These are phyloP conservation scores for Oleoguttula mirabilis DNA, from an alignment of 495 filamentous ascomycete species.

Conservation along the genomic window DNA sequence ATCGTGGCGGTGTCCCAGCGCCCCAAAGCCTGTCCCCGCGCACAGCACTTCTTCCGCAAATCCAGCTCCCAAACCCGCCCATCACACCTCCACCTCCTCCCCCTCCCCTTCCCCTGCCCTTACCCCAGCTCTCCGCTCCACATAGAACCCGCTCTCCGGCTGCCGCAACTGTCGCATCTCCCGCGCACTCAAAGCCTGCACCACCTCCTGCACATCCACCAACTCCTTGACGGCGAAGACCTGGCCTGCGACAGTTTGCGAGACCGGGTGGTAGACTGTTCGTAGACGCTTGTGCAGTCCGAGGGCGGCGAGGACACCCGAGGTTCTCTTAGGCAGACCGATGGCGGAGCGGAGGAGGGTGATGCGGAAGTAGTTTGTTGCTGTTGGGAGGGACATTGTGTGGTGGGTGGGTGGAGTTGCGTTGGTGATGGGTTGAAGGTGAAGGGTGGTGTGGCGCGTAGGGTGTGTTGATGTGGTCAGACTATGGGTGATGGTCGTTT, in stretches of 20 bases:
- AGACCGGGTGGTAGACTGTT: constrained; percentile 86
- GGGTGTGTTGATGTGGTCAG: too few species aligned
- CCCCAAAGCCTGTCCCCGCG: too few species aligned
- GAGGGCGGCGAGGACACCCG: constrained; percentile 75
- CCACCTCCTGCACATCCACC: constrained; percentile 75
- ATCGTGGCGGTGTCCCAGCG: too few species aligned
- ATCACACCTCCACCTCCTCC: too few species aligned
- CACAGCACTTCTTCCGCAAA: too few species aligned
- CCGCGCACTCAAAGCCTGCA: constrained; percentile 50
- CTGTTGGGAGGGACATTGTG: too few species aligned
- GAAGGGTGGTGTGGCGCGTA: too few species aligned
- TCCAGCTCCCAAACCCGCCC: too few species aligned
- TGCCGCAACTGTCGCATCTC: constrained; percentile 63
- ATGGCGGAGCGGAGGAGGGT: constrained; percentile 89
- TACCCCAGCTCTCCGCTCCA: constrained; percentile 50
- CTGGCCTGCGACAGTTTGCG: constrained; percentile 73
- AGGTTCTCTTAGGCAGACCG: constrained; percentile 71
- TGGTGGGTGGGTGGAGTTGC: too few species aligned
- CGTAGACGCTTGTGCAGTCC: constrained; percentile 78
- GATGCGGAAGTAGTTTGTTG: constrained; percentile 64
- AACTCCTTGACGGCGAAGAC: constrained; percentile 98
- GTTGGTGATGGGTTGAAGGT: too few species aligned
- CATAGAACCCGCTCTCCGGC: constrained; percentile 73
- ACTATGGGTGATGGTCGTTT: too few species aligned
- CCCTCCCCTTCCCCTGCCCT: too few species aligned